These are phyloP conservation scores for Colletotrichum sp. DNA, from an alignment of 2,329 filamentous ascomycete species.

Conservation along the genomic window DNA sequence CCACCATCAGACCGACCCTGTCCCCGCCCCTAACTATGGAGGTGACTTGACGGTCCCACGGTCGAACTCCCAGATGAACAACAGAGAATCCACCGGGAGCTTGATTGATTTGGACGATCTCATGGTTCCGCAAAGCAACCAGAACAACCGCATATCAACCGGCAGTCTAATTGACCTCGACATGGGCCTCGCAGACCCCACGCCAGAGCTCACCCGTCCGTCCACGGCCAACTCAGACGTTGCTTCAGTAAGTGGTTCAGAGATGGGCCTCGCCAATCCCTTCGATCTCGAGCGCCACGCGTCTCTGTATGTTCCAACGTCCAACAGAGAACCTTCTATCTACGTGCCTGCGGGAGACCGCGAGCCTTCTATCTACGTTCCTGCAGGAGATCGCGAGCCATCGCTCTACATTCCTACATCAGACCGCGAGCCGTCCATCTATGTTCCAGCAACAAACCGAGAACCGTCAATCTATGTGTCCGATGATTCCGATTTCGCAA, in stretches of 20 bases:
- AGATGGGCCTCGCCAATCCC: constrained; percentile 59
- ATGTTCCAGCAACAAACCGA: constrained; percentile 48
- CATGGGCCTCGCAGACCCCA: constrained; percentile 57
- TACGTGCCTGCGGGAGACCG: constrained; percentile 55
- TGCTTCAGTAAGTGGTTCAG: constrained; percentile 60
- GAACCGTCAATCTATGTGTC: constrained; percentile 67
- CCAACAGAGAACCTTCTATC: constrained; percentile 60
- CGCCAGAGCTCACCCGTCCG: constrained; percentile 56
- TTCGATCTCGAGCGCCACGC: constrained; percentile 70
- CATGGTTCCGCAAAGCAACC: constrained; percentile 36
- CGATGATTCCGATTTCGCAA: constrained; percentile 59
- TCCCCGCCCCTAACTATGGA: constrained; percentile 32
- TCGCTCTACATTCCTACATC: constrained; percentile 58
- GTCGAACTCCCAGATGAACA: constrained; percentile 36
- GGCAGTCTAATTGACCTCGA: constrained; percentile 60
- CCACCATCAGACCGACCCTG: constrained; percentile 58
- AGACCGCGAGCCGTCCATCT: constrained; percentile 62
- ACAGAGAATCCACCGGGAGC: constrained; percentile 43
- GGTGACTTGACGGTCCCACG: constrained; percentile 14
- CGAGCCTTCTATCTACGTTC: constrained; percentile 66
- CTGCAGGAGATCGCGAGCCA: constrained; percentile 53
- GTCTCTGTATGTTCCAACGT: constrained; percentile 54
- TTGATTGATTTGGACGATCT: constrained; percentile 59
- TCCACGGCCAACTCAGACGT: constrained; percentile 67
- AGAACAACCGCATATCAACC: constrained; percentile 41